phyloP scores from a whole-genome alignment of 164 flowering plant genomes.

The Taxillus chinensis region DNA sequence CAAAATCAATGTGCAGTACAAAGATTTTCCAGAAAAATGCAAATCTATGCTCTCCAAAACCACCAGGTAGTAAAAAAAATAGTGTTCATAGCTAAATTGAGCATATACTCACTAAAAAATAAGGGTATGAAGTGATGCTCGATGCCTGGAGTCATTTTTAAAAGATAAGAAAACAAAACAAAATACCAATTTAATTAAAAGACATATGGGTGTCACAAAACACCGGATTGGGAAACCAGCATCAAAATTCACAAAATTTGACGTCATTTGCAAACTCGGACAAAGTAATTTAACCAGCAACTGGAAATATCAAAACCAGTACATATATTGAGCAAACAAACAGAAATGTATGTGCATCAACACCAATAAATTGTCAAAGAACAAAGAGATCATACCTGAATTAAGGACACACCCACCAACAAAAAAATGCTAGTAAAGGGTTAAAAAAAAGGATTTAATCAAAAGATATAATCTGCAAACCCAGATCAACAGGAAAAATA shows the following conservation, averaged over 20 bases:
- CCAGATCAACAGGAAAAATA: too few relatives aligned
- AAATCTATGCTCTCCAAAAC: background rate
- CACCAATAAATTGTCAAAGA: background rate
- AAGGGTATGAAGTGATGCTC: background rate
- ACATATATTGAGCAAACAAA: background rate
- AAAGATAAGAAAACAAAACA: background rate
- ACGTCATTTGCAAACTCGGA: background rate
- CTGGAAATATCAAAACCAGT: background rate
- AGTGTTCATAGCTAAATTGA: background rate
- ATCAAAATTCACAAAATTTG: background rate
- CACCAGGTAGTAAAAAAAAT: too few relatives aligned
- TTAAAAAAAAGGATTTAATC: too few relatives aligned
- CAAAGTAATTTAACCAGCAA: background rate
- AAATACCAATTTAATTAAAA: background rate
- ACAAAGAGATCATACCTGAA: background rate
- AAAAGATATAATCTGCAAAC: too few relatives aligned
- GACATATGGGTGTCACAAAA: background rate
- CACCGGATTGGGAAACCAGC: too few relatives aligned
- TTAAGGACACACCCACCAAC: slow-evolving; percentile 3
- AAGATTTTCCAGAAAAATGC: background rate
- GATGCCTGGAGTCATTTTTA: background rate
- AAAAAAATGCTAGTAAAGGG: background rate
- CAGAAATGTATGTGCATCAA: slow-evolving; percentile 1
- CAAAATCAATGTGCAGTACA: too few relatives aligned
- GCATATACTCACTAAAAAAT: background rate